Evolutionary conservation across 2,329 filamentous ascomycete genomes (phyloP).

Genomic region (Dactylella cylindrospora): DNA sequence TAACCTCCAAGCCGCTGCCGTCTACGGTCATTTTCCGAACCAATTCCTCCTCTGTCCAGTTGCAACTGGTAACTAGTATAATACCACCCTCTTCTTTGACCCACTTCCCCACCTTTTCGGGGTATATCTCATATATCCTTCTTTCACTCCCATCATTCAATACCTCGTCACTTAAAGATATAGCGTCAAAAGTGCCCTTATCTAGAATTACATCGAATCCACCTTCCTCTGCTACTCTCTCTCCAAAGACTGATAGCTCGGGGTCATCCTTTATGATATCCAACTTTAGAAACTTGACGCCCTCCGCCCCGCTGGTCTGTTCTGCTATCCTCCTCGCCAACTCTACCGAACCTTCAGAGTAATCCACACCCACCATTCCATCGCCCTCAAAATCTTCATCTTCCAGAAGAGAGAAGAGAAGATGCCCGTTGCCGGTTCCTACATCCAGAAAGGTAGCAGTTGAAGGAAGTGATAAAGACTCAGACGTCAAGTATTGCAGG

Average conservation of each 20-base stretch:
- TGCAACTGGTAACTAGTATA: conserved; percentile 89
- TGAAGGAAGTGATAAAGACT: conserved; percentile 51
- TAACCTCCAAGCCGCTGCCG: conserved; percentile 55
- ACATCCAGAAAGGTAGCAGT: conserved; percentile 74
- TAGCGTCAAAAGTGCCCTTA: conserved; percentile 96
- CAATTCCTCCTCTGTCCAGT: conserved; percentile 93
- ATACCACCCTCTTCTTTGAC: conserved; percentile 67
- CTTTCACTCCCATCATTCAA: conserved; percentile 57
- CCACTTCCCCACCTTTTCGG: conserved; percentile 66
- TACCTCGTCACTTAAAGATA: conserved; percentile 69
- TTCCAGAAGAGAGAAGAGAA: conserved; percentile 78
- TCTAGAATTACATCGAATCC: conserved; percentile 93
- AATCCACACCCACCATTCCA: conserved; percentile 82
- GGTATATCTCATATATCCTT: conserved; percentile 74
- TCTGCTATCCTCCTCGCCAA: conserved; percentile 68
- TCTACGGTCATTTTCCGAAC: conserved; percentile 70
- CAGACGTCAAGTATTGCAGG: conserved; percentile 64
- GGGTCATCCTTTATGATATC: conserved; percentile 56
- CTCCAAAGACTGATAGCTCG: conserved; percentile 32
- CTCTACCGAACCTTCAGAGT: conserved; percentile 71
- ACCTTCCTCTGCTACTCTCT: conserved; percentile 47
- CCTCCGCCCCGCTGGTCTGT: conserved; percentile 50
- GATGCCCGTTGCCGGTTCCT: conserved; percentile 89
- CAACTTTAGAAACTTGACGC: conserved; percentile 57
- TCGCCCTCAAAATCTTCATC: conserved; percentile 57